phyloP scores from a whole-genome alignment of 768 basidiomycete genomes.

The Suillus tomentosus region DNA sequence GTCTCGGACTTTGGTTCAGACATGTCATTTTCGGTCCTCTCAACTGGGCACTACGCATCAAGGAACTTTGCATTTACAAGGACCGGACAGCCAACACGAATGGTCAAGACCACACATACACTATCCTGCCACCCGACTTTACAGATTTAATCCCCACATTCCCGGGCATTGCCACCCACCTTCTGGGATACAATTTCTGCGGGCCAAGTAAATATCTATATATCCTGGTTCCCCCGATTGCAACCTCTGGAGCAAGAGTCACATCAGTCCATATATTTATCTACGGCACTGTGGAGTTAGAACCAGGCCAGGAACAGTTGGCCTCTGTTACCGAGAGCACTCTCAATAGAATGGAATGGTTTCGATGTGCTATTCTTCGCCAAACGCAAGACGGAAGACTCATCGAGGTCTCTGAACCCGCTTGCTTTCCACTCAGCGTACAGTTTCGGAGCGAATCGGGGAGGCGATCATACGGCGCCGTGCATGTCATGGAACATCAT shows the following conservation, averaged over 20 bases:
- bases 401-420: neutral
- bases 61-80: neutral
- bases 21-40: slow-evolving; percentile 1
- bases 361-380: slow-evolving; percentile 5
- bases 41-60: slow-evolving; percentile 2
- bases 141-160: slow-evolving; percentile 2
- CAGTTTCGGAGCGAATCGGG: neutral
- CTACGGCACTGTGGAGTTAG: slow-evolving; percentile 2
- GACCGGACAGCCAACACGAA: neutral
- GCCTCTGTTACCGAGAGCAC: neutral
- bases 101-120: neutral
- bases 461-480: neutral
- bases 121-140: neutral
- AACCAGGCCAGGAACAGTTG: neutral
- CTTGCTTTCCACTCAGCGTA: slow-evolving; percentile 1
- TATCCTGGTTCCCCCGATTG: neutral
- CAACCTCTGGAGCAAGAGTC: neutral
- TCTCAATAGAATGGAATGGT: slow-evolving; percentile 7
- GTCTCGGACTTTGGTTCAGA: neutral
- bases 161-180: neutral
- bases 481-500: neutral
- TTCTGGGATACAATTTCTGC: neutral
- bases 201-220: slow-evolving; percentile 3
- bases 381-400: neutral
- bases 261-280: slow-evolving; percentile 3